phyloP scores from a whole-genome alignment of 768 basidiomycete genomes.

The Naganishia vishniacii region DNA sequence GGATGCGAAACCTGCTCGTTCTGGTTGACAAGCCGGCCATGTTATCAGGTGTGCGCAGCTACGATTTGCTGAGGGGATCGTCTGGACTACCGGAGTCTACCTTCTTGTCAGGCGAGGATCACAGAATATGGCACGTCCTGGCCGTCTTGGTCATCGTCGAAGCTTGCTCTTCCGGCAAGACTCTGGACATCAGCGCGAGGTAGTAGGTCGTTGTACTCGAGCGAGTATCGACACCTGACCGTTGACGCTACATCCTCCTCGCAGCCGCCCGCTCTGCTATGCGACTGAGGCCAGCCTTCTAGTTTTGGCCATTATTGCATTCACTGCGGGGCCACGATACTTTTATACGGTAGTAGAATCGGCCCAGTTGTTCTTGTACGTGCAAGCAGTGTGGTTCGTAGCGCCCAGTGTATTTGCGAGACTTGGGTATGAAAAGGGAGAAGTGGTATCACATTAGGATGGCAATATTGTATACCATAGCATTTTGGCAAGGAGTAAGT shows the following conservation, averaged over 20 bases:
- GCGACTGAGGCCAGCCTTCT: neutral
- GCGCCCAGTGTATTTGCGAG: neutral
- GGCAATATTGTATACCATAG: neutral
- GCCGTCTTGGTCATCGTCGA: conserved; percentile 2
- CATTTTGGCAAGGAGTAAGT: no score
- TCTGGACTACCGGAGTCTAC: neutral
- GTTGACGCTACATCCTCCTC: neutral
- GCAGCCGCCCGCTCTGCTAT: conserved; percentile 6
- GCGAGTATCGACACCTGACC: neutral
- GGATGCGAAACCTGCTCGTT: conserved; percentile 15
- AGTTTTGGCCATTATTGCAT: conserved; percentile 1
- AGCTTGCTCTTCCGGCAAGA: conserved; percentile 11
- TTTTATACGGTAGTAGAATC: conserved; percentile 10
- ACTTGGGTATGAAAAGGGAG: neutral
- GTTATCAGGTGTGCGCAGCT: neutral
- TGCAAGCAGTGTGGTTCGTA: conserved; percentile 4
- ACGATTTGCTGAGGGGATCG: no score
- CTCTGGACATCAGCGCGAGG: neutral
- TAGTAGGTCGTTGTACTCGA: neutral
- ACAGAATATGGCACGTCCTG: neutral
- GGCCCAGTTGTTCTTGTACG: conserved; percentile 9
- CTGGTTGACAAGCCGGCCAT: neutral
- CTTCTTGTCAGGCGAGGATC: conserved; percentile 7
- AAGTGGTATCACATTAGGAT: neutral
- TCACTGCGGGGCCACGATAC: neutral